Evolutionary conservation across 345 rosid species (phyloP).

Genomic region (Chamaenerion angustifolium): DNA sequence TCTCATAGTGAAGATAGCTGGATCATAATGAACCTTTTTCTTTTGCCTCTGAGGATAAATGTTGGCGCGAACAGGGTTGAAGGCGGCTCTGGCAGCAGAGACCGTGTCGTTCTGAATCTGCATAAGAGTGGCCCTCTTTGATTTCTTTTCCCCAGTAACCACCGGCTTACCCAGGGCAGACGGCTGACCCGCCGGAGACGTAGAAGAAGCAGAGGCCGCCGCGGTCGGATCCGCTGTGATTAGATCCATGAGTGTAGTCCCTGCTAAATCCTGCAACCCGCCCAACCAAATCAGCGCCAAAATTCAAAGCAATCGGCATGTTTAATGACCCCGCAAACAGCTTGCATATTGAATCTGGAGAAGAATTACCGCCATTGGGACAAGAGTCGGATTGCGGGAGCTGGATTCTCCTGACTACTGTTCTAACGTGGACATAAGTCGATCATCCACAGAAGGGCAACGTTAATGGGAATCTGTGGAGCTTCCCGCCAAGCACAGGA

Average conservation of each 20-base stretch:
- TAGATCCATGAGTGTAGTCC: slow-evolving; percentile 95
- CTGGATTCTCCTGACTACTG: no score
- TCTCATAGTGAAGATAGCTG: neutral
- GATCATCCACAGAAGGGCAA: no score
- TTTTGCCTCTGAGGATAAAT: slow-evolving; percentile 64
- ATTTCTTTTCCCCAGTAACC: slow-evolving; percentile 61
- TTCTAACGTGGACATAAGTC: no score
- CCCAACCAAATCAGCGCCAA: neutral
- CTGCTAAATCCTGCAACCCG: slow-evolving; percentile 56
- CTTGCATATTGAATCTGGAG: neutral
- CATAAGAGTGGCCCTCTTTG: slow-evolving; percentile 64
- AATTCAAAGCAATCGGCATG: neutral
- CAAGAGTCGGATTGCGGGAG: no score
- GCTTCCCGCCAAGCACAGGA: no score
- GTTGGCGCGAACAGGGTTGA: slow-evolving; percentile 52
- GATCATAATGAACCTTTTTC: slow-evolving; percentile 21
- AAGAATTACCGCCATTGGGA: slow-evolving; percentile 7
- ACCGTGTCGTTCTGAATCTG: slow-evolving; percentile 92
- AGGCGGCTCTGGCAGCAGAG: slow-evolving; percentile 84
- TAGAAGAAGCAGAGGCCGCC: slow-evolving; percentile 20
- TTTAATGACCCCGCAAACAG: neutral
- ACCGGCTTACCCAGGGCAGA: slow-evolving; percentile 27
- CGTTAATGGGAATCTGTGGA: no score
- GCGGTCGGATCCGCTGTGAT: slow-evolving; percentile 74
- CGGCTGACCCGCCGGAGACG: slow-evolving; percentile 23